Evolutionary conservation across 768 basidiomycete species (phyloP).

Genomic region (Kwoniella bestiolae): DNA sequence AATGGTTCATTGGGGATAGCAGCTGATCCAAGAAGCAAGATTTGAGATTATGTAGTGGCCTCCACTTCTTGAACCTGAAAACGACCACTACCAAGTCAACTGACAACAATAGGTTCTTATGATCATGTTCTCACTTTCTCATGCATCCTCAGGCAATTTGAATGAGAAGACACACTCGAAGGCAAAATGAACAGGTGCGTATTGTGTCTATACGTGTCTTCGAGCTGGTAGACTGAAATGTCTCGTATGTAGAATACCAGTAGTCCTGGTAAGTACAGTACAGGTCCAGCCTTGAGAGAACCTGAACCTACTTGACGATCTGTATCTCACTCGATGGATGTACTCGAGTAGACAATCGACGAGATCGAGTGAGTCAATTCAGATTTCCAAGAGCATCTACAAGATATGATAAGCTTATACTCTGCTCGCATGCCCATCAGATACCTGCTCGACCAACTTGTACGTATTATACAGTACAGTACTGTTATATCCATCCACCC

Average conservation of each 20-base stretch:
- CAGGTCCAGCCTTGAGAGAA: not conserved
- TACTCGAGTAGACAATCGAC: constrained; percentile 40
- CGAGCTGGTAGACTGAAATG: not conserved
- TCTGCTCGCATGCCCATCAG: constrained; percentile 18
- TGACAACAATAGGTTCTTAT: not conserved
- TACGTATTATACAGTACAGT: no score
- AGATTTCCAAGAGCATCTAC: no score
- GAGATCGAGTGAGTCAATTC: constrained; percentile 42
- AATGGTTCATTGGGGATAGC: no score
- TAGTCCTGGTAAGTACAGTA: constrained; percentile 37
- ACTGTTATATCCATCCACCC: not conserved
- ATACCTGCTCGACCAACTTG: constrained; percentile 48
- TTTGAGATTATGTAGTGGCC: no score
- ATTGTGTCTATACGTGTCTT: not conserved
- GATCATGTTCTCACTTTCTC: not conserved
- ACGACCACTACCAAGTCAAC: not conserved
- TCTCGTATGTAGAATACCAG: constrained; percentile 30
- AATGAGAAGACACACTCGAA: not conserved
- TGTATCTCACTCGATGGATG: not conserved
- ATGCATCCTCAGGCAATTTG: not conserved
- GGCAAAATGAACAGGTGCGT: constrained; percentile 7
- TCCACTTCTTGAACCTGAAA: not conserved
- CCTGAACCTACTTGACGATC: no score
- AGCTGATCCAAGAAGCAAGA: no score
- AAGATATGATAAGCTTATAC: not conserved